These are phyloP conservation scores for Colletotrichum cuscutae DNA, from an alignment of 2,329 filamentous ascomycete species.

Conservation along the genomic window DNA sequence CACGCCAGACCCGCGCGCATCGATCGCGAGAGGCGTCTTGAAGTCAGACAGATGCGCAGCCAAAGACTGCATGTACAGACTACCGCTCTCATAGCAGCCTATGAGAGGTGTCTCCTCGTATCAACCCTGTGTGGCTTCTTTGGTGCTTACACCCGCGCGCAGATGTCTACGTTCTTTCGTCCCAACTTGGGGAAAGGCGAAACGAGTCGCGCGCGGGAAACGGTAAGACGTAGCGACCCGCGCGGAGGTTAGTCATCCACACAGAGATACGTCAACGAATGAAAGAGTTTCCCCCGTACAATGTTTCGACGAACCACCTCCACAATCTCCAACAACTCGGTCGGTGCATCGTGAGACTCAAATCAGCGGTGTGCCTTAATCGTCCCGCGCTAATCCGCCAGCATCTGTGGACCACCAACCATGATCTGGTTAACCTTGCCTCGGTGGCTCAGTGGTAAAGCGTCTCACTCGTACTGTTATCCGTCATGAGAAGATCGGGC, in stretches of 20 bases:
- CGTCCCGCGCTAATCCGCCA: not conserved
- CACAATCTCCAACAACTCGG: not conserved
- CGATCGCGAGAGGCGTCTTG: not conserved
- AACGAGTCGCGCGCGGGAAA: not conserved
- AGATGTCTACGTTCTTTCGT: not conserved
- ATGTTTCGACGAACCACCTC: not conserved
- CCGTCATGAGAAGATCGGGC: slow-evolving; percentile 28
- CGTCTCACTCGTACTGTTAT: slow-evolving; percentile 25
- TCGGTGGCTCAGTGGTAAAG: slow-evolving; percentile 31
- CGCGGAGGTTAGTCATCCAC: slow-evolving; percentile 8
- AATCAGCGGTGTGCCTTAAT: not conserved
- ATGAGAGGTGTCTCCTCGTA: not conserved
- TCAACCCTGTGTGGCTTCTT: accelerated
- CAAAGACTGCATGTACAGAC: not conserved
- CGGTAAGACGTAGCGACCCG: slow-evolving; percentile 12
- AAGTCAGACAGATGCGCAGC: not conserved
- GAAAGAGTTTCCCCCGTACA: not conserved
- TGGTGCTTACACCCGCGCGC: not conserved
- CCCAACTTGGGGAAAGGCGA: slow-evolving; percentile 8
- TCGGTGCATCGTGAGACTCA: not conserved
- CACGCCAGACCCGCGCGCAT: slow-evolving; percentile 6
- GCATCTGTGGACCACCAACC: slow-evolving; percentile 8
- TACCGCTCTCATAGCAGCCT: not conserved
- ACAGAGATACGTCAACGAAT: not conserved
- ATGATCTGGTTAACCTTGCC: not conserved